Evolutionary conservation across 495 filamentous ascomycete species (phyloP).

Genomic region (Cryomyces antarcticus): DNA sequence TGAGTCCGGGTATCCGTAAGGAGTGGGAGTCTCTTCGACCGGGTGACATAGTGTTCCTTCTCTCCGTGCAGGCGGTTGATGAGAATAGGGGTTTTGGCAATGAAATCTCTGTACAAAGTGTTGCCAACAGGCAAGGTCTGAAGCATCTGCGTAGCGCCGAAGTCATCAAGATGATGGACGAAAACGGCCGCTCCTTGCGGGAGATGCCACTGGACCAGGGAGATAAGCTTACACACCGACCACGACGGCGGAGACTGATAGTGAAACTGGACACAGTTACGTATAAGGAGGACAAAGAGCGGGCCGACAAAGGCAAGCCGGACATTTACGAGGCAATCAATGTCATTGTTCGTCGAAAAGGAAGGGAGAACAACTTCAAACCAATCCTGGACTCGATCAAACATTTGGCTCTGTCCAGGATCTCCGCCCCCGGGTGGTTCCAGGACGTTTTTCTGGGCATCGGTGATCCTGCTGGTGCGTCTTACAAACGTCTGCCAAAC

Average conservation of each 20-base stretch:
- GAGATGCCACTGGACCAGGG: slow-evolving; percentile 29
- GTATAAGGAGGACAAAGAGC: slow-evolving; percentile 59
- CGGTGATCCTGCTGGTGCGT: slow-evolving; percentile 74
- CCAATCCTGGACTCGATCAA: slow-evolving; percentile 80
- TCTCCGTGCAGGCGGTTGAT: slow-evolving; percentile 43
- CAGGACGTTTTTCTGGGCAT: slow-evolving; percentile 94
- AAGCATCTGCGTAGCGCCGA: slow-evolving; percentile 63
- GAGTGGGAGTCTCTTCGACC: slow-evolving; percentile 85
- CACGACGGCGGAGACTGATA: slow-evolving; percentile 45
- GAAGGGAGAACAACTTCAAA: slow-evolving; percentile 94
- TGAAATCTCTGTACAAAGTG: slow-evolving; percentile 27
- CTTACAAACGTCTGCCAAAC: slow-evolving; percentile 67
- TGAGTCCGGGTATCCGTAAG: slow-evolving; percentile 50
- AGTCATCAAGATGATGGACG: slow-evolving; percentile 72
- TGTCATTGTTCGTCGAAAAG: slow-evolving; percentile 62
- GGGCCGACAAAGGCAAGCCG: slow-evolving; percentile 37
- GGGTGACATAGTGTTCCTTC: slow-evolving; percentile 78
- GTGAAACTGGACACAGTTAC: slow-evolving; percentile 61
- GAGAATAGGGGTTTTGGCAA: slow-evolving; percentile 32
- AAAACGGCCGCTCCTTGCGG: slow-evolving; percentile 58
- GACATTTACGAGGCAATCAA: slow-evolving; percentile 79
- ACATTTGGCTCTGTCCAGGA: slow-evolving; percentile 65
- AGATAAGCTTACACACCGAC: slow-evolving; percentile 32
- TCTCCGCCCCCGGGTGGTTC: slow-evolving; percentile 76
- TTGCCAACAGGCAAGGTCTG: slow-evolving; percentile 41